Percentiles rank a stretch among this genome's conserved stretches.
Evolutionary conservation across 176 grass and related monocot genomes (phyloP).

Genomic region (Eleusine coracana): DNA sequence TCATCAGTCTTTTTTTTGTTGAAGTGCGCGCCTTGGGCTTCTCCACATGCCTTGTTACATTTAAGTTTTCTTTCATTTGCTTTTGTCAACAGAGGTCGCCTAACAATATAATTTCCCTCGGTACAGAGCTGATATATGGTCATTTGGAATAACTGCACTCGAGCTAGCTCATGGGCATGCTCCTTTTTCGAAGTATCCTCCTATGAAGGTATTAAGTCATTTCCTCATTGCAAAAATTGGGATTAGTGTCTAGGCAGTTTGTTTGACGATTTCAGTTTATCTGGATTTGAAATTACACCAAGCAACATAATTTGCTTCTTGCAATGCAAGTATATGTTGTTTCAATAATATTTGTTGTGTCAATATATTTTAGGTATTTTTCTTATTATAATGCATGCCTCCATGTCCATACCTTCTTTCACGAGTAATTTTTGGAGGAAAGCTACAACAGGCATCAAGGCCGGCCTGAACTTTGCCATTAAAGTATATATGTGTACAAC

Average conservation of each 20-base stretch:
- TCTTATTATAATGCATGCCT: slow-evolving; percentile 1
- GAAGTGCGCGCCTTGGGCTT: neutral
- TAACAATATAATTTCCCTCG: slow-evolving; percentile 5
- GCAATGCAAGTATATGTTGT: slow-evolving; percentile 8
- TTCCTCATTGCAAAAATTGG: neutral
- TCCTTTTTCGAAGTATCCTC: slow-evolving; percentile 99
- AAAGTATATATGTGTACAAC: too few species aligned
- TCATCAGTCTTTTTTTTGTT: neutral
- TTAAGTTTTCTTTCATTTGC: slow-evolving; percentile 10
- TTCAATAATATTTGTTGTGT: neutral
- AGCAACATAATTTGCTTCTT: slow-evolving; percentile 18
- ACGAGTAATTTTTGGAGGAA: neutral
- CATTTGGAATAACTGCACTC: slow-evolving; percentile 97
- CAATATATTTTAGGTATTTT: slow-evolving; percentile 6
- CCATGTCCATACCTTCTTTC: neutral
- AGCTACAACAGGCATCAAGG: neutral
- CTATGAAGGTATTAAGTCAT: slow-evolving; percentile 67
- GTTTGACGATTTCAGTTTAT: neutral
- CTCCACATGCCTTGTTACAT: neutral
- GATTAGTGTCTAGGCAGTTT: neutral
- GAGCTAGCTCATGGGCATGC: slow-evolving; percentile 98
- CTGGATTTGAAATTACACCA: slow-evolving; percentile 13
- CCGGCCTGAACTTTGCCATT: neutral
- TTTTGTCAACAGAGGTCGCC: neutral
- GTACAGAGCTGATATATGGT: slow-evolving; percentile 97